Conservation (phyloP, 2,329 filamentous ascomycete species). For the Ophioceras dolichostomum region DNA sequence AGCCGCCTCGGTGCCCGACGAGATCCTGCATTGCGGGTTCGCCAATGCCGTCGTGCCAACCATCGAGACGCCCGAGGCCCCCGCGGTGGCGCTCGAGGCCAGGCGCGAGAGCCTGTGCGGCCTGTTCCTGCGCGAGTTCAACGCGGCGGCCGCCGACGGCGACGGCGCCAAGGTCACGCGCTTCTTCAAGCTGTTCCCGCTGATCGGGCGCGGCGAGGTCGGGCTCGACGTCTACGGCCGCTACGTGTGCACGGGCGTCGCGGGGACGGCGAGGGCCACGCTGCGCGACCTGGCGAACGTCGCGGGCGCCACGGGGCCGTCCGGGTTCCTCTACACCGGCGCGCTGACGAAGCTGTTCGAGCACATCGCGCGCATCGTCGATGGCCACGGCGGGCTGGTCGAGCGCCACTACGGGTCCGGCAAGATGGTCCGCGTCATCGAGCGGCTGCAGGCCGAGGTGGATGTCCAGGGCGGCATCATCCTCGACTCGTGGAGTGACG, state of each 20-base stretch:
- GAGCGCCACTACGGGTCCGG: conserved; percentile 87
- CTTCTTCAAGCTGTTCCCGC: conserved; percentile 95
- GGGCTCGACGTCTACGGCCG: conserved; percentile 90
- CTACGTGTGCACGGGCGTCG: conserved; percentile 93
- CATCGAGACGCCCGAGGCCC: conserved; percentile 87
- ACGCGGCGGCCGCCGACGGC: conserved; percentile 76
- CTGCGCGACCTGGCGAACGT: conserved; percentile 56
- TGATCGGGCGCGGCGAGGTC: conserved; percentile 80
- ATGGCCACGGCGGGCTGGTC: conserved; percentile 80
- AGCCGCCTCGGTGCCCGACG: conserved; percentile 62
- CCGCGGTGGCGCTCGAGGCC: conserved; percentile 72
- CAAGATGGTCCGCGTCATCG: conserved; percentile 91
- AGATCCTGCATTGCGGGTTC: conserved; percentile 74
- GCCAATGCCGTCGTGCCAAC: conserved; percentile 89
- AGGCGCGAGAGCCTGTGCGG: conserved; percentile 83
- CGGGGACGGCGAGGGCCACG: conserved; percentile 67
- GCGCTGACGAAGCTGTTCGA: conserved; percentile 88
- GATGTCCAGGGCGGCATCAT: conserved; percentile 95
- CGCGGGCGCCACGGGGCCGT: conserved; percentile 23
- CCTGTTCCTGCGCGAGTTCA: conserved; percentile 87
- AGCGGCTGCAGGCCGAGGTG: conserved; percentile 83
- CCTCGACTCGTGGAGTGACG: conserved; percentile 89
- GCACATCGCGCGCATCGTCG: conserved; percentile 93
- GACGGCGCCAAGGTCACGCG: conserved; percentile 83
- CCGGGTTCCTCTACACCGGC: conserved; percentile 82